Evolutionary conservation across 192 early-diverging fungal genomes (phyloP).

Genomic region (Mortierella alpina): DNA sequence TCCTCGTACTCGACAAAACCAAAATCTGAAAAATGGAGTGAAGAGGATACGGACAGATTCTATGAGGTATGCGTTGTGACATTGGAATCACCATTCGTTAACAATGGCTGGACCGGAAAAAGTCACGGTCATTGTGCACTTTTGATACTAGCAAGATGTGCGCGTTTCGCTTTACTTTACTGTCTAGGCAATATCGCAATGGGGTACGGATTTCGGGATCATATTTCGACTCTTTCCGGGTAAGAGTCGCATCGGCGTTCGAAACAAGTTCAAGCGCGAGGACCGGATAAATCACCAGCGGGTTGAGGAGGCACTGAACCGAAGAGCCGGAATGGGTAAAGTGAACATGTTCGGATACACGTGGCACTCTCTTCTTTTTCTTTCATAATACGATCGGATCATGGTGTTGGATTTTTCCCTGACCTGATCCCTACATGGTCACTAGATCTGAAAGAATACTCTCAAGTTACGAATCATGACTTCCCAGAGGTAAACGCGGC

Average conservation of each 20-base stretch:
- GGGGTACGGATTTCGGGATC: slow-evolving; percentile 62
- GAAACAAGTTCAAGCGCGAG: slow-evolving; percentile 58
- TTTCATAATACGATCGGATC: neutral
- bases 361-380: neutral
- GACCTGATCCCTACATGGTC: neutral
- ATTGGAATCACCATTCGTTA: no score
- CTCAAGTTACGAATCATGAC: slow-evolving; percentile 12
- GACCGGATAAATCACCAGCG: slow-evolving; percentile 36
- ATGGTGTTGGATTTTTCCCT: neutral
- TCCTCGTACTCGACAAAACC: slow-evolving; percentile 24
- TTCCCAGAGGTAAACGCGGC: slow-evolving; percentile 34
- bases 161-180: neutral
- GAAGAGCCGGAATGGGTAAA: slow-evolving; percentile 47
- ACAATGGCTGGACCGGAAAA: no score
- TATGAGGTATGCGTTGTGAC: slow-evolving; percentile 27
- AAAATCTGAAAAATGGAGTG: slow-evolving; percentile 48
- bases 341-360: neutral
- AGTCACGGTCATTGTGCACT: no score
- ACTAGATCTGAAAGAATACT: slow-evolving; percentile 40
- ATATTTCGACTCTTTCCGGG: slow-evolving; percentile 47
- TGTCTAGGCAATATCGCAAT: slow-evolving; percentile 51
- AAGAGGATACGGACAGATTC: slow-evolving; percentile 54
- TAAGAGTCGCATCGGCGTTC: slow-evolving; percentile 51
- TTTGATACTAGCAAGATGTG: neutral
- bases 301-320: slow-evolving; percentile 42